Base-by-base conservation (phyloP, 2,329 filamentous ascomycete species). In the Teratosphaeriaceae sp. region DNA sequence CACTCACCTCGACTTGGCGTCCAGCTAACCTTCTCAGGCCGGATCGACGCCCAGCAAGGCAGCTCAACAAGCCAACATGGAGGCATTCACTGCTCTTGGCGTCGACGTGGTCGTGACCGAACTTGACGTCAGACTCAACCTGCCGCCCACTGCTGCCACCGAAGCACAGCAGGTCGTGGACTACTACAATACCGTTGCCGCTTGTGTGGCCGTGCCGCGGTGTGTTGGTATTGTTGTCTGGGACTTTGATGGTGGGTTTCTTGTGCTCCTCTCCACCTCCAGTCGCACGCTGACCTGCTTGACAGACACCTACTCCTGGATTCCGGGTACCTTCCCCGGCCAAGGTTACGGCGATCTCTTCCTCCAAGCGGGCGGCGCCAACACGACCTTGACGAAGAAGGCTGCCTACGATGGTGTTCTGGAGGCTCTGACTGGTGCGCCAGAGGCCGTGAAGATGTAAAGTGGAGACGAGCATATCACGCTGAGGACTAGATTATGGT, bases 321-420 rank as follows among this genome's bases (percentile, higher is more conserved):
- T 37, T 9, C 34, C 34, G 34, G 19, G 34, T 22, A 37, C 34
- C 34, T 37, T 37, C 19, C 15, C 34, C 9, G 34, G 34, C 15
- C 5, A 19, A 11, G 34, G 34, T 18, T 37, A 9, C 16, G 34
- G 9, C 21, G 34, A 37, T 22, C 34, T 37, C 15, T 37, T 8
- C 30, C 15, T 8, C 30, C 30, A 34, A 18, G 7, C 30, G 9
- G 31, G 30, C 18, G 45, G 49, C 22, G 42, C 45, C n/a, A 42
- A 51, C 26, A 51, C 52, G 9, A 44, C 47, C 5, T 31, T 53
- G 13, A 36, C 48, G 29, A 54, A 52, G 40, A 66, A 66, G 49
- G 55, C 56, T n/a, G 63, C 63, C 21, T 65, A 63, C 39, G 60
- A 58, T 51, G 56, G 46, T 20, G 12, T 16, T 16, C 27, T 45